A percentile compares a stretch with the other conserved stretches of the same genome.
Conservation (phyloP, 495 filamentous ascomycete species). For the Eremomyces bilateralis region DNA sequence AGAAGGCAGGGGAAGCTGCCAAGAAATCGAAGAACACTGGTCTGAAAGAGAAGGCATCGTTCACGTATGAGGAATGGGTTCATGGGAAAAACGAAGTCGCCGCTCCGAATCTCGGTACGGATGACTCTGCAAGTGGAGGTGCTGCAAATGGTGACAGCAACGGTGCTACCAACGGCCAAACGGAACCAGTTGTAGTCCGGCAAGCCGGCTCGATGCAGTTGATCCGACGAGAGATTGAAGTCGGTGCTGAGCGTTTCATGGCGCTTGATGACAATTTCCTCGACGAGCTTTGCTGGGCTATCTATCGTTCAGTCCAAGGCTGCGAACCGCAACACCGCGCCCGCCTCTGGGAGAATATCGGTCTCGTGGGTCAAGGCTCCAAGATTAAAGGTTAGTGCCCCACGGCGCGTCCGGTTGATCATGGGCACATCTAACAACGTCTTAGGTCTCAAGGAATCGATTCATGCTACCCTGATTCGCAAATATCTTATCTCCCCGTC, state of each 20-base stretch:
- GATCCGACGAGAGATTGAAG: conserved; percentile 60
- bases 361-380: conserved; percentile 75
- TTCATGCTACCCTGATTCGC: conserved; percentile 51
- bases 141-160: too few relatives aligned
- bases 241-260: conserved; percentile 73
- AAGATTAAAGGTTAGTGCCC: conserved; percentile 53
- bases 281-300: conserved; percentile 55
- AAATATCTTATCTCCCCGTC: conserved; percentile 83
- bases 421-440: too few relatives aligned
- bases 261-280: too few relatives aligned
- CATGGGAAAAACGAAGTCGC: too few relatives aligned
- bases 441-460: conserved; percentile 64
- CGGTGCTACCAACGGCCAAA: too few relatives aligned
- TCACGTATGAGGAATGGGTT: conserved; percentile 82
- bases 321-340: conserved; percentile 63
- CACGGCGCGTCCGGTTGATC: too few relatives aligned
- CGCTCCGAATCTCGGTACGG: too few relatives aligned
- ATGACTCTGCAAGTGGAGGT: too few relatives aligned
- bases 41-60: conserved; percentile 51
- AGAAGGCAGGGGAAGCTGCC: conserved; percentile 23
- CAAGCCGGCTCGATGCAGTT: too few relatives aligned
- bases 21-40: conserved; percentile 27
- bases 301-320: conserved; percentile 58
- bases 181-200: too few relatives aligned
- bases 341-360: conserved; percentile 72